Evolutionary conservation across 805 yeast species (phyloP).

Genomic region (Candida qinlingensis): DNA sequence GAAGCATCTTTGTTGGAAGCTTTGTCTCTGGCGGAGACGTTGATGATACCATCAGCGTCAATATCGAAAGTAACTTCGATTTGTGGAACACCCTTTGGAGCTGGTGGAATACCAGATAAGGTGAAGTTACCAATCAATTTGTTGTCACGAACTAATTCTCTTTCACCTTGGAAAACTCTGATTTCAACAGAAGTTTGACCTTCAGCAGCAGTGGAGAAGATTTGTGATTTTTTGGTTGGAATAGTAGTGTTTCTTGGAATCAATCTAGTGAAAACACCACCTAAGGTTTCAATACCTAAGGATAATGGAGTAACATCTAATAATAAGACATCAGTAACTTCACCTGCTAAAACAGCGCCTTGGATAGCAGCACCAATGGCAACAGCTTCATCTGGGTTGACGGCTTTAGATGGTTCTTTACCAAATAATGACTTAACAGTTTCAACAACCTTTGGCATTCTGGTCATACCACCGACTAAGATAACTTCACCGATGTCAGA

Average conservation of each 20-base stretch:
- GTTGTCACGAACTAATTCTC: constrained; percentile 74
- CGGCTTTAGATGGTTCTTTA: constrained; percentile 65
- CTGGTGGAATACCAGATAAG: constrained; percentile 66
- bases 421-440: constrained; percentile 57
- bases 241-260: constrained; percentile 99
- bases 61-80: constrained; percentile 72
- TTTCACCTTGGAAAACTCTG: constrained; percentile 77
- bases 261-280: constrained; percentile 98
- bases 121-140: constrained; percentile 74
- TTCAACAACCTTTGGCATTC: constrained; percentile 78
- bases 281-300: constrained; percentile 99
- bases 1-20: constrained; percentile 78
- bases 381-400: constrained; percentile 86
- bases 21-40: constrained; percentile 79
- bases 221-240: constrained; percentile 98
- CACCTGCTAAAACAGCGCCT: constrained; percentile 83
- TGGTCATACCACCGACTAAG: constrained; percentile 84
- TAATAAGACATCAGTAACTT: constrained; percentile 70
- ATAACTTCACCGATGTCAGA: constrained; percentile 72
- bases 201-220: constrained; percentile 81
- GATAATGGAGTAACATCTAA: constrained; percentile 94
- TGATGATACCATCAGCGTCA: constrained; percentile 79
- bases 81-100: constrained; percentile 79
- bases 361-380: constrained; percentile 89
- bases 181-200: constrained; percentile 81